phyloP scores from a whole-genome alignment of 2,329 filamentous ascomycete genomes.

The Epichloe gansuensis region DNA sequence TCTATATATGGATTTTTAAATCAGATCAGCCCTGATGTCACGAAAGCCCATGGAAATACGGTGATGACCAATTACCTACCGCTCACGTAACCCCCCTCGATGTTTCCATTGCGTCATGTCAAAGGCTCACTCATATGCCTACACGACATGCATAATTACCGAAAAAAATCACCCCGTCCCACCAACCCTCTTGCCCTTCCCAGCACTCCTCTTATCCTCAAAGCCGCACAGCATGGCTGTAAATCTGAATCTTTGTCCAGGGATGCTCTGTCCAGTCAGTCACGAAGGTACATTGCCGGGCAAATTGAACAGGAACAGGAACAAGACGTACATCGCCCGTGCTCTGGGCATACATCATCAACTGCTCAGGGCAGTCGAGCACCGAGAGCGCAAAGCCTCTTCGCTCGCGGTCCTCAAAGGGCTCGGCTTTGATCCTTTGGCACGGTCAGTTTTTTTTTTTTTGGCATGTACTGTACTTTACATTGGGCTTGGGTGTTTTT shows the following conservation, averaged over 20 bases:
- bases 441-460: background rate
- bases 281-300: too few species aligned
- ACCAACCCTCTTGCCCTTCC: background rate
- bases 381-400: constrained; percentile 39
- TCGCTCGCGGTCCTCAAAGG: constrained; percentile 30
- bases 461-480: background rate
- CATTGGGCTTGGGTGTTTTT: background rate
- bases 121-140: too few species aligned
- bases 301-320: too few species aligned
- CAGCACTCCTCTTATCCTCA: constrained; percentile 10
- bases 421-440: constrained; percentile 18
- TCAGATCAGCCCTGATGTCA: too few species aligned
- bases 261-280: constrained; percentile 33
- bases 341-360: constrained; percentile 47
- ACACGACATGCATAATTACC: background rate
- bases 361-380: constrained; percentile 43
- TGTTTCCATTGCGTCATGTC: too few species aligned
- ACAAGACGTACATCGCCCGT: constrained; percentile 36
- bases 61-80: too few species aligned
- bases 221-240: constrained; percentile 44
- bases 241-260: constrained; percentile 43
- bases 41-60: too few species aligned
- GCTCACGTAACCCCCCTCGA: too few species aligned
- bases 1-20: too few species aligned
- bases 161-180: background rate